Evolutionary conservation across 352 stramenopile genomes (phyloP).

Genomic region (Globisporangium solare): DNA sequence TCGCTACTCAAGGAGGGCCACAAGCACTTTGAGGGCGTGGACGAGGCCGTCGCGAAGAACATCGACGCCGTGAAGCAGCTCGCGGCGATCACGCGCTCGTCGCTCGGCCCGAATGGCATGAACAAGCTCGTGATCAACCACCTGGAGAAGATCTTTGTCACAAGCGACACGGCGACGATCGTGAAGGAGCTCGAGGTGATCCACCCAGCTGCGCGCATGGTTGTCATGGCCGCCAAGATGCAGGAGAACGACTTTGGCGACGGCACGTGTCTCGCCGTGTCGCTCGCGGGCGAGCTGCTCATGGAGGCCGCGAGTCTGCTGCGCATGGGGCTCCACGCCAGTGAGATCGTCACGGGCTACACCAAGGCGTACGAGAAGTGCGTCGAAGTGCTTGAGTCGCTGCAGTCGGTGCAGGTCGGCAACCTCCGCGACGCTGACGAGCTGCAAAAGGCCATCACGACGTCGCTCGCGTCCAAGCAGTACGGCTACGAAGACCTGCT

Average conservation of each 20-base stretch:
- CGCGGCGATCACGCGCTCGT: constrained; percentile 95
- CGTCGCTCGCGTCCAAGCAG: constrained; percentile 97
- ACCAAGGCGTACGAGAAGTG: constrained; percentile 93
- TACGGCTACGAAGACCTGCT: constrained; percentile 96
- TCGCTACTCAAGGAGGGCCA: constrained; percentile 99
- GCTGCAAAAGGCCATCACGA: constrained; percentile 90
- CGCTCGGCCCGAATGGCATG: constrained; percentile 98
- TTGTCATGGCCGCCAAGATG: constrained; percentile 97
- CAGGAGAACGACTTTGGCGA: constrained; percentile 97
- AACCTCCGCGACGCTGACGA: constrained; percentile 83
- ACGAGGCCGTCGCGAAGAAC: constrained; percentile 97
- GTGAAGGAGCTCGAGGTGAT: constrained; percentile 98
- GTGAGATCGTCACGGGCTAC: constrained; percentile 98
- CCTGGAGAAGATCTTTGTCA: constrained; percentile 99
- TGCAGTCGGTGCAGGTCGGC: constrained; percentile 75
- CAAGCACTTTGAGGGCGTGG: constrained; percentile 93
- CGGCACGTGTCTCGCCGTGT: constrained; percentile 96
- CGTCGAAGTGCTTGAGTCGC: constrained; percentile 87
- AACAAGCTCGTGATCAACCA: constrained; percentile 99
- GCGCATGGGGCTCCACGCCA: constrained; percentile 96
- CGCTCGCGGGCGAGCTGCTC: constrained; percentile 96
- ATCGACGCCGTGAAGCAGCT: constrained; percentile 98
- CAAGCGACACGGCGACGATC: constrained; percentile 98
- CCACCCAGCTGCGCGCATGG: constrained; percentile 98
- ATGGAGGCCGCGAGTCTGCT: constrained; percentile 95